A percentile compares a stretch with the other conserved stretches of the same genome.
phyloP scores from a whole-genome alignment of 2,329 filamentous ascomycete genomes.

The Talaromyces sp. region DNA sequence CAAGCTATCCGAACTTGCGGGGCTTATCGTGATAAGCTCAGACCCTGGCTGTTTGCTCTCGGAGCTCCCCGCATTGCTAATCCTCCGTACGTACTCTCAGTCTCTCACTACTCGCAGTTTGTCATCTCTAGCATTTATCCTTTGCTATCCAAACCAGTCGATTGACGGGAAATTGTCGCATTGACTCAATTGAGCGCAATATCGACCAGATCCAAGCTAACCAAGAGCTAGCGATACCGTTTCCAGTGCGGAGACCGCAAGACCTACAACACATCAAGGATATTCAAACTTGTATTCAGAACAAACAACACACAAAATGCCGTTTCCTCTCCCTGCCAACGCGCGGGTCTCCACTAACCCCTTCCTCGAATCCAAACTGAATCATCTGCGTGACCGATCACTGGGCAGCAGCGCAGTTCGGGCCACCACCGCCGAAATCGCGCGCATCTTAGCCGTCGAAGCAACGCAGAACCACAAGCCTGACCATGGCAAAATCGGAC shows the following conservation, averaged over 20 bases:
- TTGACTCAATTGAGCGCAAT: neutral
- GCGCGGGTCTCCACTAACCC: conserved; percentile 23
- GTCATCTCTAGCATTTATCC: neutral
- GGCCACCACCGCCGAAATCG: conserved; percentile 22
- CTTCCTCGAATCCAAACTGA: conserved; percentile 22
- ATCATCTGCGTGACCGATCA: conserved; percentile 23
- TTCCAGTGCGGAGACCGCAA: neutral
- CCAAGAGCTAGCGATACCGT: neutral
- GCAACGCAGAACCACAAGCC: conserved; percentile 18
- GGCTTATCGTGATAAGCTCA: conserved; percentile 21
- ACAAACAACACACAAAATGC: conserved; percentile 3
- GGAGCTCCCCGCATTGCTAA: conserved; percentile 19
- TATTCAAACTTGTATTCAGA: neutral
- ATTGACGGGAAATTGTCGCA: neutral
- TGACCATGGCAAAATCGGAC: conserved; percentile 20
- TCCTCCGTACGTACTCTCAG: neutral
- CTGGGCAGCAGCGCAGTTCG: conserved; percentile 23
- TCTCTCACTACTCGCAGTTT: neutral
- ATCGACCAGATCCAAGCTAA: neutral
- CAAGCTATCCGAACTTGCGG: conserved; percentile 9
- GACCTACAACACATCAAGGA: neutral
- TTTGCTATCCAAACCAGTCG: neutral
- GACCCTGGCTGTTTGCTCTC: neutral
- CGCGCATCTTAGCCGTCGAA: conserved; percentile 23
- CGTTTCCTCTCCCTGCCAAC: conserved; percentile 17